phyloP scores from a whole-genome alignment of 441 rosid species.

The Erodium trifolium region DNA sequence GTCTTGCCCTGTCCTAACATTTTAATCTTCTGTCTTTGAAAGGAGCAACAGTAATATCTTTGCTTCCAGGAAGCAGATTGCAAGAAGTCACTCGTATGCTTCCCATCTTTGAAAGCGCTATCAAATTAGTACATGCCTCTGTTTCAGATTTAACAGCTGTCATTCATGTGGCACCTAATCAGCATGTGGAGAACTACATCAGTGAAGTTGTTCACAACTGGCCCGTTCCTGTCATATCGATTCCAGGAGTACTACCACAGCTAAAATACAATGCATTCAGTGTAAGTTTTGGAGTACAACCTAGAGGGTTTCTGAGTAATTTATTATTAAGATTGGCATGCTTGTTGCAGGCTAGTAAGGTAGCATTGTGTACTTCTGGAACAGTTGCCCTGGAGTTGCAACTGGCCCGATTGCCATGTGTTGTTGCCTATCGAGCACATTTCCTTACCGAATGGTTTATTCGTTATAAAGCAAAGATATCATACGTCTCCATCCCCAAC shows the following conservation, averaged over 20 bases:
- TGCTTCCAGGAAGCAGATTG: slow-evolving; percentile 90
- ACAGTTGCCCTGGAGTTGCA: slow-evolving; percentile 48
- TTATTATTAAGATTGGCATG: too few species aligned
- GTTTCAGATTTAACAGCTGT: slow-evolving; percentile 40
- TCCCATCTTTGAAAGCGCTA: slow-evolving; percentile 56
- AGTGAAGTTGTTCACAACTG: slow-evolving; percentile 34
- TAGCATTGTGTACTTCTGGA: slow-evolving; percentile 88
- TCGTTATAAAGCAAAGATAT: slow-evolving; percentile 68
- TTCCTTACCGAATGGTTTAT: slow-evolving; percentile 62
- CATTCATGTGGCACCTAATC: slow-evolving; percentile 70
- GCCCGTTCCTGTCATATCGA: slow-evolving; percentile 61
- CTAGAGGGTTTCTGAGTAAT: too few species aligned
- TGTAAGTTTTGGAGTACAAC: slow-evolving; percentile 30
- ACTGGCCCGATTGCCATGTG: slow-evolving; percentile 66
- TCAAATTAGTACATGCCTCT: slow-evolving; percentile 40
- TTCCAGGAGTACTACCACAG: slow-evolving; percentile 54
- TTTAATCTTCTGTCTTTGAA: not conserved
- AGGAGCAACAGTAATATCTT: slow-evolving; percentile 56
- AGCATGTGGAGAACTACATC: slow-evolving; percentile 49
- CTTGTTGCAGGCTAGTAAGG: slow-evolving; percentile 10
- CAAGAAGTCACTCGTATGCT: slow-evolving; percentile 84
- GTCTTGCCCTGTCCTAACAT: not conserved
- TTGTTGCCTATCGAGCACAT: slow-evolving; percentile 79
- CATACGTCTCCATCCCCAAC: slow-evolving; percentile 75
- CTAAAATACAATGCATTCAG: slow-evolving; percentile 65